These are phyloP conservation scores for Citrus australasica DNA, from an alignment of 345 rosid species.

Conservation along the genomic window DNA sequence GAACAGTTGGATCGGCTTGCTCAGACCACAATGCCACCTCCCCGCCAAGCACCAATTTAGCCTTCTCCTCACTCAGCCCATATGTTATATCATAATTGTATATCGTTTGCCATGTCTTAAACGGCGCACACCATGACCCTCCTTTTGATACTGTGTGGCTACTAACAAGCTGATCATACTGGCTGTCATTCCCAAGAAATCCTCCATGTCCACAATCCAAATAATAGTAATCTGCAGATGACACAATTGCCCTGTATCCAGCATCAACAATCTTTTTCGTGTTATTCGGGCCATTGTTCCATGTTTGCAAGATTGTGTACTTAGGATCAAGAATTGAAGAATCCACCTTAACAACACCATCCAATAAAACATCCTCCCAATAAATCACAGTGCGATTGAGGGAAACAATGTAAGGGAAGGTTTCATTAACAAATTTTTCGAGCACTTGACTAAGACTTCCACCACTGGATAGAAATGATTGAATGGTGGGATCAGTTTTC, in stretches of 20 bases:
- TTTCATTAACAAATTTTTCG: conserved; percentile 51
- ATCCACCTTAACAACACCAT: conserved; percentile 43
- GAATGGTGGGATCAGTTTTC: conserved; percentile 65
- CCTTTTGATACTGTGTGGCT: conserved; percentile 23
- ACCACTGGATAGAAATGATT: conserved; percentile 48
- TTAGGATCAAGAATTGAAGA: conserved; percentile 50
- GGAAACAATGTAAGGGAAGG: conserved; percentile 62
- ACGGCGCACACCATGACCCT: conserved; percentile 85
- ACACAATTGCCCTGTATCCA: conserved; percentile 75
- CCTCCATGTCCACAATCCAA: conserved; percentile 82
- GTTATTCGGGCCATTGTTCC: conserved; percentile 72
- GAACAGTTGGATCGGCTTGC: conserved; percentile 66
- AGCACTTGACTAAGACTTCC: conserved; percentile 72
- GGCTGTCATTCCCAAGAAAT: conserved; percentile 72
- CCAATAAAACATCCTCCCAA: conserved; percentile 81
- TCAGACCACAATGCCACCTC: conserved; percentile 97
- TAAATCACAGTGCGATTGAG: conserved; percentile 71
- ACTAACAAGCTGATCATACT: conserved; percentile 38
- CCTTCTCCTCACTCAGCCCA: conserved; percentile 64
- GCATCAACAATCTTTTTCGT: conserved; percentile 61
- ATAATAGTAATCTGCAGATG: conserved; percentile 82
- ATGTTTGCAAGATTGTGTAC: conserved; percentile 72
- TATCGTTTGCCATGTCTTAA: conserved; percentile 86
- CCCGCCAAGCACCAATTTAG: conserved; percentile 73
- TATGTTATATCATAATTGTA: conserved; percentile 76